A percentile compares a stretch with the other conserved stretches of the same genome.
phyloP scores from a whole-genome alignment of 257 asterid genomes.

The Primulina huaijiensis region DNA sequence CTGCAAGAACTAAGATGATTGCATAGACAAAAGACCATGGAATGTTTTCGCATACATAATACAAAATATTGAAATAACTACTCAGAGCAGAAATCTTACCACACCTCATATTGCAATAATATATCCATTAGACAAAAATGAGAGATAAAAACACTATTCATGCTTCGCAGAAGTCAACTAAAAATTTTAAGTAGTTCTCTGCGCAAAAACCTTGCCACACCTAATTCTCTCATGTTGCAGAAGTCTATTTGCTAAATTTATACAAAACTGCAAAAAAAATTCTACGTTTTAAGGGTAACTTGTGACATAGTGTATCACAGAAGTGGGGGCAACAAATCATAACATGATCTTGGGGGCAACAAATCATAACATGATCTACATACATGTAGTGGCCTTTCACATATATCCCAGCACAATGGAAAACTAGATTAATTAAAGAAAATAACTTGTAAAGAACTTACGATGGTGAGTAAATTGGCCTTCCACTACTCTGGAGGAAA shows the following conservation, averaged over 20 bases:
- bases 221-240: neutral
- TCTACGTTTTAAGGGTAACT: neutral
- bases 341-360: no score
- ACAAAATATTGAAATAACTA: neutral
- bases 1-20: neutral
- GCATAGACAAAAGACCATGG: neutral
- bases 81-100: neutral
- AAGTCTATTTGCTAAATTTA: no score
- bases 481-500: conserved; percentile 61
- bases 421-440: neutral
- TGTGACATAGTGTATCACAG: neutral
- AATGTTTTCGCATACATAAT: neutral
- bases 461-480: conserved; percentile 73
- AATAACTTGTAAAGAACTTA: conserved; percentile 34
- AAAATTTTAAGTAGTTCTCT: neutral
- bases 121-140: neutral
- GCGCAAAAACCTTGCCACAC: neutral
- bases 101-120: neutral
- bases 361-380: neutral
- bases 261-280: no score
- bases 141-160: neutral
- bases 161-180: no score
- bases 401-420: neutral
- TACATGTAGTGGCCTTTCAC: neutral
- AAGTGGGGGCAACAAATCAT: neutral